Base-by-base conservation (phyloP, 1,284 basidiomycete genomes). In the Microbotryum lychnidis-dioicae region DNA sequence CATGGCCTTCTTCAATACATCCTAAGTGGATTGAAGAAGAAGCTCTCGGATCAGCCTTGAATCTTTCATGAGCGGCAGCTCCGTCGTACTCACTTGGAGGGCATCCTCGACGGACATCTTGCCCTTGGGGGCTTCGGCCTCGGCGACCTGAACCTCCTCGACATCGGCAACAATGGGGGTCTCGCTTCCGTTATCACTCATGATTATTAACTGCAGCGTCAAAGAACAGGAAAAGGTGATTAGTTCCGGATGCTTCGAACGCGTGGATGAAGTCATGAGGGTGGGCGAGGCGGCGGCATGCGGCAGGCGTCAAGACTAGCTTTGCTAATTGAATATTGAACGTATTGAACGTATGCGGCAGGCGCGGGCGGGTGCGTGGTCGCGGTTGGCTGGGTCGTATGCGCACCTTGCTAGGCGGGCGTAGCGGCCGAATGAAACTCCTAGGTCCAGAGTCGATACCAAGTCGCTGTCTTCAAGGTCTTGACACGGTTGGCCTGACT, bases 51-150 rank as follows among this genome's bases (percentile, higher is more conserved):
- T 31, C 31, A 31, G 31, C 31, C 9, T 31, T 10, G 31, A 31
- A 9, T 31, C 7, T 31, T 31, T 31, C 1, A 8, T 31, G 8
- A 2, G 31, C 31, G 50, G 25, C 16, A 51, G 33, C 3, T 37
- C 27, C 5, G 23, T 4, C 49, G 4, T 37, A 58, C 50, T 18
- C 70, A 93, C 89, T 83, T 97, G 88, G 77, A 98, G 89, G 74
- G 93, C 94, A 62, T 97, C 93, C 82, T 98, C 94, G 72, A 98
- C 91, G 68, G 87, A 86, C 78, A 98, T 83, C 80, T 93, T 91
- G 72, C 92, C 92, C 71, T 79, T 79, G 75, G 91, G 87, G 49
- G 87, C 87, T 80, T 91, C 89, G 71, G 82, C 87, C 72, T 79
- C 80, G 79, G 93, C 89, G 76, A 79, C 65, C 56, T 63, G 66